phyloP scores from a whole-genome alignment of 1,284 basidiomycete species.

The Lignosus rhinocerotis region DNA sequence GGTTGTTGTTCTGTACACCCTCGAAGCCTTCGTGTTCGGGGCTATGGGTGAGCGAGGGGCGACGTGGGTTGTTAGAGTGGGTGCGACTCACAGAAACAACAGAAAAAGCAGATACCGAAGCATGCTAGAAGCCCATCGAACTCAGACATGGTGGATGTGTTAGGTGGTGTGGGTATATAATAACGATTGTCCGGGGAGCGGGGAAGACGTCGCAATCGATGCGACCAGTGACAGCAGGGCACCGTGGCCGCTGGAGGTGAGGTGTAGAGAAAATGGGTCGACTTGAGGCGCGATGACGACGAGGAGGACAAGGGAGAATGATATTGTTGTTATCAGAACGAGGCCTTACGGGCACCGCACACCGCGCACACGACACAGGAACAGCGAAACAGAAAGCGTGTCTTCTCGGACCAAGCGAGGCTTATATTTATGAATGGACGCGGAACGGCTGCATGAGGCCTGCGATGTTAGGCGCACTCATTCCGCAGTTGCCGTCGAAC shows the following conservation, averaged over 20 bases:
- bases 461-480: too few species aligned
- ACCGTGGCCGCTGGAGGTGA: background rate
- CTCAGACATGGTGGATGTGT: conserved; percentile 9
- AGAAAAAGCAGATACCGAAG: conserved; percentile 7
- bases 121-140: conserved; percentile 10
- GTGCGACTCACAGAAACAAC: conserved; percentile 16
- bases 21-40: conserved; percentile 3
- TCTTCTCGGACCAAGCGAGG: too few species aligned
- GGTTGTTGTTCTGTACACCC: conserved; percentile 10
- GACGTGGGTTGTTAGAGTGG: background rate
- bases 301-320: too few species aligned
- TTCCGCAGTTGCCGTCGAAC: too few species aligned
- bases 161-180: background rate
- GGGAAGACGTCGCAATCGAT: conserved; percentile 7
- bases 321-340: too few species aligned
- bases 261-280: background rate
- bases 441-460: too few species aligned
- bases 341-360: too few species aligned
- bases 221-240: background rate
- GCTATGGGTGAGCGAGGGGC: background rate
- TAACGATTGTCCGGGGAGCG: background rate
- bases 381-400: too few species aligned
- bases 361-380: too few species aligned
- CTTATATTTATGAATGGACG: too few species aligned
- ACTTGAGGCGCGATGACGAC: background rate